Evolutionary conservation across 495 filamentous ascomycete genomes (phyloP), one percentile per base, ranked within the genome.

Genomic region (Penicillium nucicola): DNA sequence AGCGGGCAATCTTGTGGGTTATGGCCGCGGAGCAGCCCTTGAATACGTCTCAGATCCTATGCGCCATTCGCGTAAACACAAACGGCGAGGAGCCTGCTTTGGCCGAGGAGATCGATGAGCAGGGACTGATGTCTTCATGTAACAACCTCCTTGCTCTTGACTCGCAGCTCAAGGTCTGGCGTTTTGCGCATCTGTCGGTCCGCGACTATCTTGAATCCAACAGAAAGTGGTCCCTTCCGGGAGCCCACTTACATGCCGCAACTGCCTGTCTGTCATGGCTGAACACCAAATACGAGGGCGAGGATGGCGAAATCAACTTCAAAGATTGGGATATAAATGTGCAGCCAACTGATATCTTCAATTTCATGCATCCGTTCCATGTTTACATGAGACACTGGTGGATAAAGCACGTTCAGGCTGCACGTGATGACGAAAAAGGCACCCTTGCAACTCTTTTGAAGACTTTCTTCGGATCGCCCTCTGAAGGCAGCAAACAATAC

Each of bases 1-100:
- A 64, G 15, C 67, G 67, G 18, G 70, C 70, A 12, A 55, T 72
- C 31, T 37, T 53, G 36, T 74, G 67, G 70, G 62, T 66, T 11
- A 67, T 69, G 61, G 60, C 55, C 46, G 57, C 68, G 3, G 14
- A 35, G 25, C 19, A 36, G 15, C 62, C 67, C 8, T 20, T 74
- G 17, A 46, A 5, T 11, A 63, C 48, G 11, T 9, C 22, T 3
- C 23, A 48, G 20, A 23, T 55, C 31, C 23, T 62, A 7, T 49
- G 33, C 32, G 53, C 51, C 12, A 45, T 61, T 40, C 50, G 56
- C 3, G 18, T 57, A 13, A 35, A 45, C 20, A 14, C 42, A 5
- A 48, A 44, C 0, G 45, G 50, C n/a, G 33, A 40, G 14, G 33
- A 13, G 15, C 5, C 39, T n/a, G 13, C 20, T 7, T 30, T 40